Conservation (phyloP, 345 rosid genomes). For the Hibiscus tridactylites region DNA sequence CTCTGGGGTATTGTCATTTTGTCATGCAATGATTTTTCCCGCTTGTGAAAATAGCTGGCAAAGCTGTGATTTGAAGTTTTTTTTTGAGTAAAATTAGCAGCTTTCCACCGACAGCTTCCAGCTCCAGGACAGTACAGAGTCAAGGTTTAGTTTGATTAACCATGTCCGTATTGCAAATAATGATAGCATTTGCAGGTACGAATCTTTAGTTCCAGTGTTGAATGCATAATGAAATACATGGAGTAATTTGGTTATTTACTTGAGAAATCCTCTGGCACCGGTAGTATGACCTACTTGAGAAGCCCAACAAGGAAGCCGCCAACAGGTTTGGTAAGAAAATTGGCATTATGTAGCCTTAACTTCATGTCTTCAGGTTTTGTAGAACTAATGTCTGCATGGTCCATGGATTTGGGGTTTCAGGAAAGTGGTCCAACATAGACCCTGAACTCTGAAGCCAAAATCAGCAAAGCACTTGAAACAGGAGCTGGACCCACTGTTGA, state of each 20-base stretch:
- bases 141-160: slow-evolving; percentile 16
- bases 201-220: not conserved
- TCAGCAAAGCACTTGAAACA: slow-evolving; percentile 41
- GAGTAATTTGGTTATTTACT: not conserved
- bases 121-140: slow-evolving; percentile 31
- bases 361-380: not conserved
- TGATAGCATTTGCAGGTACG: slow-evolving; percentile 43
- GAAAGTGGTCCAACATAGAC: slow-evolving; percentile 53
- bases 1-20: not conserved
- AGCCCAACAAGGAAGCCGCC: not conserved
- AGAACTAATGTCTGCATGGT: not conserved
- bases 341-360: not conserved
- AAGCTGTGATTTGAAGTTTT: slow-evolving; percentile 1
- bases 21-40: slow-evolving; percentile 6
- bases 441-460: slow-evolving; percentile 45
- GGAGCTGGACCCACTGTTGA: too few species aligned
- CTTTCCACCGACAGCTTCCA: slow-evolving; percentile 28
- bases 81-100: not conserved
- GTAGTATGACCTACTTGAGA: not conserved
- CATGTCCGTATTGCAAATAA: slow-evolving; percentile 40
- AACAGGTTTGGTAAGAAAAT: not conserved
- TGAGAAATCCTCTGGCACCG: not conserved
- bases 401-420: slow-evolving; percentile 15
- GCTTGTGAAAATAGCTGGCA: slow-evolving; percentile 10
- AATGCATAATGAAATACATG: not conserved